Percentiles rank a stretch among this genome's conserved stretches.
Conservation (phyloP, 352 stramenopile genomes). For the Peronospora belbahrii region DNA sequence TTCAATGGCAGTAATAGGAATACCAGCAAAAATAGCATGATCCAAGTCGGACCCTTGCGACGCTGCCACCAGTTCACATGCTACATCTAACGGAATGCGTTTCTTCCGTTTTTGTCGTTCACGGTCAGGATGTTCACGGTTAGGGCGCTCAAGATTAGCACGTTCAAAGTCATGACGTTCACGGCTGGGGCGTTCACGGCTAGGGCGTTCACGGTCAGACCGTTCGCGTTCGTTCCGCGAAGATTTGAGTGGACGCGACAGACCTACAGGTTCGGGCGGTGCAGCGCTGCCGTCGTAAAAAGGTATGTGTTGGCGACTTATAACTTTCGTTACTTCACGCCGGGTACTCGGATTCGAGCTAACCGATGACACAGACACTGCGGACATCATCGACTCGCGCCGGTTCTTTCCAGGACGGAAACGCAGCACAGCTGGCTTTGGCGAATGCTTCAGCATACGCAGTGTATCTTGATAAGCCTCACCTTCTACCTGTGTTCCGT, state of each 20-base stretch:
- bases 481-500: conserved; percentile 70
- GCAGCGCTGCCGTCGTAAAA: conserved; percentile 37
- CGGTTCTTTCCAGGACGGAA: conserved; percentile 61
- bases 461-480: conserved; percentile 79
- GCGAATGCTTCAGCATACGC: conserved; percentile 82
- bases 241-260: conserved; percentile 2
- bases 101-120: conserved; percentile 66
- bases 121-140: conserved; percentile 17
- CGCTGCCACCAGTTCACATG: conserved; percentile 68
- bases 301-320: conserved; percentile 42
- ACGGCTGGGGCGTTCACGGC: neutral
- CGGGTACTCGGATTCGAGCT: conserved; percentile 45
- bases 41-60: conserved; percentile 67
- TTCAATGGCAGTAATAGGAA: conserved; percentile 64
- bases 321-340: conserved; percentile 32
- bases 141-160: conserved; percentile 6
- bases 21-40: conserved; percentile 58
- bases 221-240: neutral
- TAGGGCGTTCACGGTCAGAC: conserved; percentile 18
- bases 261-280: conserved; percentile 12
- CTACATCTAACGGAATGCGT: conserved; percentile 73
- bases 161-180: neutral
- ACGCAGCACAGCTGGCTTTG: conserved; percentile 72
- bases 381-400: conserved; percentile 53
- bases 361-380: conserved; percentile 45